phyloP scores from a whole-genome alignment of 1,139 yeast species.

The Nadsonia commutata region DNA sequence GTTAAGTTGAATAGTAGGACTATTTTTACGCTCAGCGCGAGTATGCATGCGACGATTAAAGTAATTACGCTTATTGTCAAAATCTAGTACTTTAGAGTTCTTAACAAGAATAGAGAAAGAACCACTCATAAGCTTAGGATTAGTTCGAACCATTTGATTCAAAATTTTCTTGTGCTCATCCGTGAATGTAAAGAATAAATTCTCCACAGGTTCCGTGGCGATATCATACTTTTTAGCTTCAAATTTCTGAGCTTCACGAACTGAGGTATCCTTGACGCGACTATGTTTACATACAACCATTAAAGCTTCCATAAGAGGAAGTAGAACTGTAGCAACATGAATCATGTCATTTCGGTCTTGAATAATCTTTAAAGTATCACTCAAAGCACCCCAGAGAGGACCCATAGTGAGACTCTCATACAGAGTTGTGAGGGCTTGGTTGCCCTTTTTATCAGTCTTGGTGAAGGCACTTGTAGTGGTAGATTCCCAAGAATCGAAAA shows the following conservation, averaged over 20 bases:
- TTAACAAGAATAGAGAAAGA: conserved; percentile 83
- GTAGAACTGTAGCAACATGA: conserved; percentile 64
- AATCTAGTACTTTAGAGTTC: conserved; percentile 82
- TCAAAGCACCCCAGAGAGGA: conserved; percentile 72
- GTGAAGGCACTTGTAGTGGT: conserved; percentile 9
- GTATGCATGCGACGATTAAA: conserved; percentile 47
- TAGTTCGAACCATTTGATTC: conserved; percentile 83
- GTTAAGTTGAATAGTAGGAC: conserved; percentile 37
- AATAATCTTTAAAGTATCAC: conserved; percentile 49
- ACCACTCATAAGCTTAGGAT: conserved; percentile 92
- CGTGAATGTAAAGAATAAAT: conserved; percentile 72
- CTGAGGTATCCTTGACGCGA: conserved; percentile 40
- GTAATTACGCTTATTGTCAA: conserved; percentile 83
- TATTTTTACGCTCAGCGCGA: conserved; percentile 19
- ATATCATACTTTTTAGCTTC: conserved; percentile 51
- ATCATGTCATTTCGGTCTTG: conserved; percentile 31
- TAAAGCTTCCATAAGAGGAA: conserved; percentile 80
- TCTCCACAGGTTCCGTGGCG: conserved; percentile 62
- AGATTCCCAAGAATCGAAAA: conserved; percentile 35
- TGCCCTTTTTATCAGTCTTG: conserved; percentile 14
- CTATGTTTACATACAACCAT: conserved; percentile 94
- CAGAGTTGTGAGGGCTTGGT: conserved; percentile 22
- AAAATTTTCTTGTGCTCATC: conserved; percentile 80
- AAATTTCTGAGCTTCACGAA: conserved; percentile 29
- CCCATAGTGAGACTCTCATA: conserved; percentile 62